These are phyloP conservation scores for Ilyonectria sp. DNA, from an alignment of 2,329 filamentous ascomycete species.

Conservation along the genomic window DNA sequence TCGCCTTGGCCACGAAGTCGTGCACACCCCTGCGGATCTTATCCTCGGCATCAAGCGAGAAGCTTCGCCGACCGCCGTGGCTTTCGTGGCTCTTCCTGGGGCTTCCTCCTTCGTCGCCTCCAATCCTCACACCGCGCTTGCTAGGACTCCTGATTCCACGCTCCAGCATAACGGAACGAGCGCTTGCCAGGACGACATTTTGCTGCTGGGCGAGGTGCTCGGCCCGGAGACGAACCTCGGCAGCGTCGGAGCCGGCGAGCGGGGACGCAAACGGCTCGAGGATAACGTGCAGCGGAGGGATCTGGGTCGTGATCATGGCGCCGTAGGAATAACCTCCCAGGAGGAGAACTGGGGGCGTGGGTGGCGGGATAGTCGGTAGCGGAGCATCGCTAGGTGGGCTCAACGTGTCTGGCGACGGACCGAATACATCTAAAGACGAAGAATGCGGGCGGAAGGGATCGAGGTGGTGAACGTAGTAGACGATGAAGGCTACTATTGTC, in stretches of 20 bases:
- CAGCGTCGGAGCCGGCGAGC: slow-evolving; percentile 68
- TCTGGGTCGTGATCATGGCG: slow-evolving; percentile 81
- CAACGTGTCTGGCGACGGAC: not conserved
- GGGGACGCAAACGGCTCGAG: slow-evolving; percentile 71
- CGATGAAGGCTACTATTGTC: slow-evolving; percentile 84
- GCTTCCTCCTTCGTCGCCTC: slow-evolving; percentile 63
- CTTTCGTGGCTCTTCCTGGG: slow-evolving; percentile 58
- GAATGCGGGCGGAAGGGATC: slow-evolving; percentile 54
- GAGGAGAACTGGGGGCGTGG: slow-evolving; percentile 61
- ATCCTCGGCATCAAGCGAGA: slow-evolving; percentile 64
- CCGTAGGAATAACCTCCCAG: slow-evolving; percentile 93
- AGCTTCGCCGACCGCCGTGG: slow-evolving; percentile 48
- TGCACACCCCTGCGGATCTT: slow-evolving; percentile 62
- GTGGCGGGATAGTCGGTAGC: slow-evolving; percentile 3
- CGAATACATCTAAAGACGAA: slow-evolving; percentile 24
- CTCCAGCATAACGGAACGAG: slow-evolving; percentile 51
- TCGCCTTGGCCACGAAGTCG: slow-evolving; percentile 63
- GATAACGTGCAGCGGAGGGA: slow-evolving; percentile 75
- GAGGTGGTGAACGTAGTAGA: slow-evolving; percentile 79
- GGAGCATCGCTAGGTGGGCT: slow-evolving; percentile 7
- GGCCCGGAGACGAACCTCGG: slow-evolving; percentile 80
- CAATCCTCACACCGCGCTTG: slow-evolving; percentile 62
- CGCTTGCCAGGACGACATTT: slow-evolving; percentile 61
- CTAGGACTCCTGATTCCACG: slow-evolving; percentile 45
- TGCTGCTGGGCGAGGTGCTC: slow-evolving; percentile 77